Evolutionary conservation across 345 rosid genomes (phyloP), one percentile per base, ranked within the genome.

Genomic region (Hibiscus tridactylites): DNA sequence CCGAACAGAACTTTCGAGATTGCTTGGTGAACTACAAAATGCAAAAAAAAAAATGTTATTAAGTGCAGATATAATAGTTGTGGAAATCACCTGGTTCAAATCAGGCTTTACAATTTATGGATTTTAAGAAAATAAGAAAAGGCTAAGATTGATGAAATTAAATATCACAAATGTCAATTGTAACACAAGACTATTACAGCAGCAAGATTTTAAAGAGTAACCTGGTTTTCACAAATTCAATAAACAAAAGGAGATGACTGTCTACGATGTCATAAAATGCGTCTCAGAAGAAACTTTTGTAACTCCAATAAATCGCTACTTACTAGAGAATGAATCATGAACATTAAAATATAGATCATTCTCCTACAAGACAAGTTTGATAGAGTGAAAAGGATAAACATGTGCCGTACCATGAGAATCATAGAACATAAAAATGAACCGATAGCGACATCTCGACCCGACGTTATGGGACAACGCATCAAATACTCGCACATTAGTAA

Each of bases 401-500:
- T 21, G 46, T 42, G 82, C 87, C 87, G 28, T 86, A 66, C 99
- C 74, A 78, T 79, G 62, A 90, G 91, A 84, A 92, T 81, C 83
- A 90, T 88, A 72, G 97, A 87, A 71, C 98, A 90, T 73, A 95
- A 72, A 83, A 90, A 88, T 73, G 97, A 89, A 71, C 99, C 97
- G 13, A 89, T 74, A 29, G 92, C 91, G 61, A 92, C 77, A 84
- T 92, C 98, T 78, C 87, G 90, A 61, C 96, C 96, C 21, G 88
- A 90, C 47, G 71, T 74, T 74, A 92, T 82, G 76, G 90, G 97
- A 78, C 96, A 90, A 3, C 96, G 96, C 94, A 87, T 88, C 79
- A 95, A 86, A 86, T 92, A 92, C 87, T 95, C 99, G 77, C 94
- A 85, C 91, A 92, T 92, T 83, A 90, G 80, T 74, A 90, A 65